Base-by-base conservation (phyloP, 2,329 filamentous ascomycete species). In the Botrytis paeoniae region DNA sequence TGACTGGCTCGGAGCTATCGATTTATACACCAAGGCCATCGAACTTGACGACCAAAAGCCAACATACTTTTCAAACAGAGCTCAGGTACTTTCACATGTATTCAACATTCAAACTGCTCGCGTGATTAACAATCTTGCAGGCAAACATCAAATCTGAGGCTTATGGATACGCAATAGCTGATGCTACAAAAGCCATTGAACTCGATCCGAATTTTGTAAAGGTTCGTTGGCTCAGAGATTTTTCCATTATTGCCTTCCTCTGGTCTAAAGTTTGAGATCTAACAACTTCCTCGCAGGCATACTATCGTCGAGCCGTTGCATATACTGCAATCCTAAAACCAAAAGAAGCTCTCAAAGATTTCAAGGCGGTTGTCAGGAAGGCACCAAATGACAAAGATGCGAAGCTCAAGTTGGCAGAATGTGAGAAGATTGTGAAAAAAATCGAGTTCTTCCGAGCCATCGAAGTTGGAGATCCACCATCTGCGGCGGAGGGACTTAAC, bases 81-180 rank as follows among this genome's bases (percentile, higher is more conserved):
- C 96, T 32, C 95, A 98, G 89, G 95, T 97, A 83, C 76, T 87
- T 84, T 41, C 39, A 48, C 20, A 73, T 75, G 69, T 61, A 41
- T 37, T 37, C 37, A 79, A 78, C 25, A 76, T 78, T 76, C 75
- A 77, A 77, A 63, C 64, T 80, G 80, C 80, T 85, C 83, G 83
- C 82, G 82, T 86, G 83, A 85, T 86, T 87, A 75, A 88, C 81
- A 60, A 80, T 60, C 72, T n/a, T 35, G 39, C 79, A 97, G 94
- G 93, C 93, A 76, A 88, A 99, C 82, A 95, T 99, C 83, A 98
- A 98, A 85, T 91, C 95, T 57, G 96, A 99, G 83, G 90, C 95
- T 32, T 98, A 95, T 81, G 96, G 96, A 57, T 97, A 95, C 84
- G 95, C 96, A 37, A 92, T 98, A 78, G 87, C 91, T 70, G 96